Evolutionary conservation across 2,329 filamentous ascomycete genomes (phyloP).

Genomic region (Talaromyces sp.): DNA sequence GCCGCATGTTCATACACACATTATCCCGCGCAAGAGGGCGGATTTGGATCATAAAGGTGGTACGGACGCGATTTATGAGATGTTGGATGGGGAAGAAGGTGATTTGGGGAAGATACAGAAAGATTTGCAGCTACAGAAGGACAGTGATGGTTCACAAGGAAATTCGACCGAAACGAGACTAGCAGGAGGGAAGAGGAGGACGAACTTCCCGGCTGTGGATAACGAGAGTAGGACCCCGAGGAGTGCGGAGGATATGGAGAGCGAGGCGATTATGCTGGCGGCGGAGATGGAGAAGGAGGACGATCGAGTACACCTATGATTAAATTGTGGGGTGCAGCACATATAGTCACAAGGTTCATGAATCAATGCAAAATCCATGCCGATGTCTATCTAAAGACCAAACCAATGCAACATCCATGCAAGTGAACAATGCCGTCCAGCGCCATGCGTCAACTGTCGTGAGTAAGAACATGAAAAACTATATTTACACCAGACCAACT

Average conservation of each 20-base stretch:
- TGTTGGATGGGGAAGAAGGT: constrained; percentile 79
- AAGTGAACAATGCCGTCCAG: constrained; percentile 5
- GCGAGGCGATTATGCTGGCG: constrained; percentile 68
- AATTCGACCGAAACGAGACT: neutral
- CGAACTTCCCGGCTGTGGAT: constrained; percentile 67
- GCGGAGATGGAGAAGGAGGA: constrained; percentile 38
- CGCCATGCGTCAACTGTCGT: constrained; percentile 9
- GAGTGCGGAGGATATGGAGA: constrained; percentile 69
- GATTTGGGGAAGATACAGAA: constrained; percentile 71
- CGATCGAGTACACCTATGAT: constrained; percentile 24
- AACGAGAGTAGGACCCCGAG: constrained; percentile 66
- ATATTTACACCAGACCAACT: constrained; percentile 2
- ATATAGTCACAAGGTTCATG: neutral
- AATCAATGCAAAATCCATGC: neutral
- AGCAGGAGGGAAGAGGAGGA: constrained; percentile 38
- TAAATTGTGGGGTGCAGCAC: neutral
- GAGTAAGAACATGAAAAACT: constrained; percentile 8
- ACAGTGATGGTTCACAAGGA: neutral
- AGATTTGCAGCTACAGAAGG: constrained; percentile 42
- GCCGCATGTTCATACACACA: constrained; percentile 86
- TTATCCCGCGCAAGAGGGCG: constrained; percentile 67
- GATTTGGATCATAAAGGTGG: constrained; percentile 57
- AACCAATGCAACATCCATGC: constrained; percentile 10
- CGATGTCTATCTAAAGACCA: neutral
- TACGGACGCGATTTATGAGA: constrained; percentile 73